Base-by-base conservation (phyloP, 805 yeast genomes). In the Candida ovalis region DNA sequence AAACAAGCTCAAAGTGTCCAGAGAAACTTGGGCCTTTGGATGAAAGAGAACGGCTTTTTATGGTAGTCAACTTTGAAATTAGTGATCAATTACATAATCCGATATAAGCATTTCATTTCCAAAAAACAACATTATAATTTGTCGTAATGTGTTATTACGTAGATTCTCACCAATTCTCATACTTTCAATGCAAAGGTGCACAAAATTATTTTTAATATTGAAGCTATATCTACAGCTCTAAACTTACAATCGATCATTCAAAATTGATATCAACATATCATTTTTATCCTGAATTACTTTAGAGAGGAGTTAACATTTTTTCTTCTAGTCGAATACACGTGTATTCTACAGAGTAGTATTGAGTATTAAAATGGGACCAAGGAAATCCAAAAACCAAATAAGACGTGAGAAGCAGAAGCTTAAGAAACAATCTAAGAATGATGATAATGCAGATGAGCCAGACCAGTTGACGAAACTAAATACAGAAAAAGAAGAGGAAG, bases 321-420 rank as follows among this genome's bases (percentile, higher is more conserved):
- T 27, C 30, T 27, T 27, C 30, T 27, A 27, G 30, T 27, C 12
- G 36, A 32, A 15, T n/a, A n/a, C n/a, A n/a, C n/a, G n/a, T n/a
- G n/a, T n/a, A n/a, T n/a, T n/a, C n/a, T n/a, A n/a, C n/a, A 25
- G 28, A 35, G 22, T n/a, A 35, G 3, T 35, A 13, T 17, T 35
- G 22, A 35, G 38, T 9, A 17, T 17, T 6, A 35, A 7, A 18
- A 44, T 44, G 47, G 27, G 49, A 35, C 49, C 46, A 7, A 73
- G 70, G 51, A 68, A 78, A 51, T 67, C 78, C 8, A 80, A 78
- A 66, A 80, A 80, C 60, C 83, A 78, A 59, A 57, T 77, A 22
- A 63, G 85, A 47, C 63, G 85, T 48, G 82, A 75, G 52, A 66
- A 66, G 52, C 76, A 75, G 5, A 78, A 77, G 58, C 59, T 36